phyloP scores from a whole-genome alignment of 139 green algal species.

The Coelastrella sp. region DNA sequence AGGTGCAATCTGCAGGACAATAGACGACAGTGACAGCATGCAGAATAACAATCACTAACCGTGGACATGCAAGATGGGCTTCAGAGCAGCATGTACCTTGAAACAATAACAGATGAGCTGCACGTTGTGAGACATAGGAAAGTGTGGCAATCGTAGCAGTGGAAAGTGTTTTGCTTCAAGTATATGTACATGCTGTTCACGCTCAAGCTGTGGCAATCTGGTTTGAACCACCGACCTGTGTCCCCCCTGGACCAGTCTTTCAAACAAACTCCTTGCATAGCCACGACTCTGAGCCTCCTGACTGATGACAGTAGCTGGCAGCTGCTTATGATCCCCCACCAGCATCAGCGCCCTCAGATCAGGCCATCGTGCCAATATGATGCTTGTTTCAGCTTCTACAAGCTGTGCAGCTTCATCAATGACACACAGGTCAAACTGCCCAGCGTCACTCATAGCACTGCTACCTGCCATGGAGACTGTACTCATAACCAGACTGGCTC shows the following conservation, averaged over 20 bases:
- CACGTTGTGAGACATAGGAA: no score
- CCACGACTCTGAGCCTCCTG: conserved; percentile 56
- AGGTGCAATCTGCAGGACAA: conserved; percentile 53
- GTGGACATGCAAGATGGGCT: no score
- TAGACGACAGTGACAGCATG: no score
- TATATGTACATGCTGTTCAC: no score
- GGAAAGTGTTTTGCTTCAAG: no score
- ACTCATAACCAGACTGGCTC: conserved; percentile 10
- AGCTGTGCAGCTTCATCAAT: conserved; percentile 85
- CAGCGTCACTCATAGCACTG: background rate
- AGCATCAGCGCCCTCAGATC: conserved; percentile 58
- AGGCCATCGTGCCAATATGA: conserved; percentile 15
- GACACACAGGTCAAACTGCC: conserved; percentile 75
- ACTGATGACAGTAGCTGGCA: conserved; percentile 84
- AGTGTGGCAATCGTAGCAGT: no score
- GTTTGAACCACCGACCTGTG: no score
- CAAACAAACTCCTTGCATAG: conserved; percentile 78
- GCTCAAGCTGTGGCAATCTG: no score
- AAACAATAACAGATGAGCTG: no score
- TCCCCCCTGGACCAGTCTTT: conserved; percentile 66
- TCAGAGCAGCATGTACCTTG: no score
- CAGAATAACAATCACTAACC: no score
- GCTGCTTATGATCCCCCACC: conserved; percentile 83
- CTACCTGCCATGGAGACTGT: conserved; percentile 38
- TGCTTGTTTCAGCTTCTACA: conserved; percentile 69